Base-by-base conservation (phyloP, 2,329 filamentous ascomycete genomes). In the Fusarium sp. region DNA sequence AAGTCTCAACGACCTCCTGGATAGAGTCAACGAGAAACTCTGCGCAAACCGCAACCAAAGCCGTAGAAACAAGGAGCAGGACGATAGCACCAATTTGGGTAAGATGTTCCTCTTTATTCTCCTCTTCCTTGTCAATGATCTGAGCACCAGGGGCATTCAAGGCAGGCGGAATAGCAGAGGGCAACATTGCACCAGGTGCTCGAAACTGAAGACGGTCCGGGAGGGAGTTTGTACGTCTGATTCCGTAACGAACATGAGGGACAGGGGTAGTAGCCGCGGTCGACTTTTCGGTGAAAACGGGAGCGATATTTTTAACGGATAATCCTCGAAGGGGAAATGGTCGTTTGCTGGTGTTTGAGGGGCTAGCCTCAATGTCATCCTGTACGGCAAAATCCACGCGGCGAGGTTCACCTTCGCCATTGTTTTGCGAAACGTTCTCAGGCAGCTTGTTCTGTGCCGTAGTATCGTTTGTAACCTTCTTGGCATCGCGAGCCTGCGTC, bases 171-270 rank as follows among this genome's bases (percentile, higher is more conserved):
- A 85, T 74, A 55, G 84, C 81, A 18, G 84, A 77, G 3, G 85
- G 84, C 39, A 86, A 77, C 80, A 87, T 81, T 31, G 82, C 81
- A 8, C 85, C 84, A 1, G 86, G 84, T 2, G 85, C 75, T 6
- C 86, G 84, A 33, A 81, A 70, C 23, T 81, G 77, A 11, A 93
- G 84, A 20, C 90, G 86, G 72, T 91, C 91, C 0, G 92, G 92
- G 4, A 94, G 84, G 1, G 92, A 94, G 76, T 88, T 93, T 21
- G 92, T 92, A 56, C 92, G 86, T 57, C 91, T 89, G 54, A 93
- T 88, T n/a, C 88, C 87, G 69, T 88, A 87, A 41, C 86, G 84
- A 60, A 90, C 85, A 29, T 85, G 84, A 8, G 88, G 87, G 42
- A 88, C 82, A 13, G 84, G 82, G 4, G 86, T 83, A 11, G 79